These are phyloP conservation scores for Articulospora tetracladia DNA, from an alignment of 495 filamentous ascomycete species.

Conservation along the genomic window DNA sequence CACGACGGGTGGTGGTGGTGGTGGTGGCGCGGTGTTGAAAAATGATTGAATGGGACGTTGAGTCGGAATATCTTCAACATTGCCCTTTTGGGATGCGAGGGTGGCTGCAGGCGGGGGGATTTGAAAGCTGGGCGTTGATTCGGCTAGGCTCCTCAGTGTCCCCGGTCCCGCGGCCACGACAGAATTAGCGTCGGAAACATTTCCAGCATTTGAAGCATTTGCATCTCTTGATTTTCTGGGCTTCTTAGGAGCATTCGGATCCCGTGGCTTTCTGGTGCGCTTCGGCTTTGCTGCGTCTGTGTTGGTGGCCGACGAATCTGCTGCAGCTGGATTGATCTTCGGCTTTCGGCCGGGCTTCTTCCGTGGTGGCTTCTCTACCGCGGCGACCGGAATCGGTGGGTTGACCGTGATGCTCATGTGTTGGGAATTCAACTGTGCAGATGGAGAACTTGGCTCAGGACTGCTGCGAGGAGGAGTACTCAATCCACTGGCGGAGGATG, in stretches of 20 bases:
- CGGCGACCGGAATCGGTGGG: conserved; percentile 4
- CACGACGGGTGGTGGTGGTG: conserved; percentile 13
- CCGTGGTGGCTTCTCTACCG: conserved; percentile 19
- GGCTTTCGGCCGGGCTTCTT: conserved; percentile 27
- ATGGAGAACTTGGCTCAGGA: conserved; percentile 24
- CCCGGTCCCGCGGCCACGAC: conserved; percentile 5
- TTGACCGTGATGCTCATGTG: conserved; percentile 20
- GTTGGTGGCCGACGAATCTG: conserved; percentile 37
- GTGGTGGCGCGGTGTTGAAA: conserved; percentile 26
- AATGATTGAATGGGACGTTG: conserved; percentile 19
- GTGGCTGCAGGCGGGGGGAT: not conserved
- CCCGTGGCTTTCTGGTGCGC: conserved; percentile 50
- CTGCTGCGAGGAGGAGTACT: conserved; percentile 25
- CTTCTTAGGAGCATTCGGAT: conserved; percentile 48
- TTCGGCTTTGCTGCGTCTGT: conserved; percentile 47
- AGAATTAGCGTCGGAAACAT: conserved; percentile 11
- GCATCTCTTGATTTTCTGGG: conserved; percentile 45
- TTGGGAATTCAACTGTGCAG: conserved; percentile 17
- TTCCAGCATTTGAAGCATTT: conserved; percentile 29
- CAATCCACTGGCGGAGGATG: conserved; percentile 19
- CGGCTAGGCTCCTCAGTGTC: not conserved
- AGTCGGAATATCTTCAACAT: conserved; percentile 35
- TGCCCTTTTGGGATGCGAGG: conserved; percentile 31
- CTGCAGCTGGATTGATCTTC: conserved; percentile 29
- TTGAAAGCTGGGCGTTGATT: not conserved